These are phyloP conservation scores for Crithidia bombi DNA, from an alignment of 208 protist species.

Conservation along the genomic window DNA sequence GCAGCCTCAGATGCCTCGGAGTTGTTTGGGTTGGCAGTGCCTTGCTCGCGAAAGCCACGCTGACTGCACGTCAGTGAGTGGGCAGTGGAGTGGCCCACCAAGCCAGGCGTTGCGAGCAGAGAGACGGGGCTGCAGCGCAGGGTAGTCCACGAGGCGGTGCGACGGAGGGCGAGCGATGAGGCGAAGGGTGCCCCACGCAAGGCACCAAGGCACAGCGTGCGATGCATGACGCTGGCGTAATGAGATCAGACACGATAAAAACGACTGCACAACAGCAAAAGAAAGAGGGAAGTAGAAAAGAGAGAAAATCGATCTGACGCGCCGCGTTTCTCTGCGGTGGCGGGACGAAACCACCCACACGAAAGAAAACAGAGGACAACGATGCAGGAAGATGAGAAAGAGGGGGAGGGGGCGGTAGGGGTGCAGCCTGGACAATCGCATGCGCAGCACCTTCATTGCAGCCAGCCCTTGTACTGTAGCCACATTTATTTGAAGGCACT, in stretches of 20 bases:
- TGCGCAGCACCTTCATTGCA: too few relatives aligned
- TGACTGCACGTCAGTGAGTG: slow-evolving; percentile 14
- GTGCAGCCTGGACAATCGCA: too few relatives aligned
- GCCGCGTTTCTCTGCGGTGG: too few relatives aligned
- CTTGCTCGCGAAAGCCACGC: slow-evolving; percentile 47
- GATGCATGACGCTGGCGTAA: slow-evolving; percentile 15
- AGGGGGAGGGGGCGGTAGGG: too few relatives aligned
- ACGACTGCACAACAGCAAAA: background rate
- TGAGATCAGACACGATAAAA: too few relatives aligned
- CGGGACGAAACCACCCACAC: too few relatives aligned
- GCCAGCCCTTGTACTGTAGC: too few relatives aligned
- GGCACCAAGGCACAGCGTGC: slow-evolving; percentile 1
- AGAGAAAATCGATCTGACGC: slow-evolving; percentile 10
- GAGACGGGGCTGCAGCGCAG: slow-evolving; percentile 4
- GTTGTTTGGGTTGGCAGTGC: slow-evolving; percentile 36
- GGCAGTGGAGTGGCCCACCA: background rate
- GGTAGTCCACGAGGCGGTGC: background rate
- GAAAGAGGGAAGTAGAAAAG: slow-evolving; percentile 1
- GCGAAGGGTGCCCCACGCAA: background rate
- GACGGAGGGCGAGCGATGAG: background rate
- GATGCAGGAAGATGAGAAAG: too few relatives aligned
- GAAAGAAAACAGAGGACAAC: background rate
- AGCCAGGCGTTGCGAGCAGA: background rate
- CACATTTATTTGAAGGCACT: too few relatives aligned
- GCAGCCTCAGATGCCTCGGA: slow-evolving; percentile 39